These are phyloP conservation scores for Circinella umbellata DNA, from an alignment of 371 early-diverging fungal genomes.

Conservation along the genomic window DNA sequence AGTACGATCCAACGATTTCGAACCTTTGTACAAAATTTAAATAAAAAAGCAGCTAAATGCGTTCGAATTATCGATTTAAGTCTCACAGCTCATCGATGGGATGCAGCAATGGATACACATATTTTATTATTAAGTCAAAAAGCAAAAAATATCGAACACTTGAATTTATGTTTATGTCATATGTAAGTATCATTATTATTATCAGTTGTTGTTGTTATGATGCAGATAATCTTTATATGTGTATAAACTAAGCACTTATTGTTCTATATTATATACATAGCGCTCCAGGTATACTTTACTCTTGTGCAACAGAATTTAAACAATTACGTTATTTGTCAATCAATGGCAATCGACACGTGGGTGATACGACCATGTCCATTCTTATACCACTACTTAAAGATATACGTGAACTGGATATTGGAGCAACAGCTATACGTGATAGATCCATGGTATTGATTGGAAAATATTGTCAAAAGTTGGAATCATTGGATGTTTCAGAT, in stretches of 20 bases:
- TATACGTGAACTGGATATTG: neutral
- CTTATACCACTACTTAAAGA: neutral
- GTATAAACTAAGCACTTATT: too few species aligned
- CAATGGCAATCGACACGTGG: neutral
- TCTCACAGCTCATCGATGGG: neutral
- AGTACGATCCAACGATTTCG: neutral
- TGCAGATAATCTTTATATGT: too few species aligned
- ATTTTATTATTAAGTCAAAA: neutral
- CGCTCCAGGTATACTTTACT: neutral
- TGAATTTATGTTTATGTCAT: conserved; percentile 2
- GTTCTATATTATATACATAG: too few species aligned
- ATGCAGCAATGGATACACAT: neutral
- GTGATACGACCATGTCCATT: neutral
- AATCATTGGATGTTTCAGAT: conserved; percentile 1
- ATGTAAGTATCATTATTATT: neutral
- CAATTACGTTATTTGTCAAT: neutral
- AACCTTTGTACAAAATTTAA: neutral
- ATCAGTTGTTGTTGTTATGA: neutral
- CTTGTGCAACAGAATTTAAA: neutral
- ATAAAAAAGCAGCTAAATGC: neutral
- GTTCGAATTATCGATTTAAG: neutral
- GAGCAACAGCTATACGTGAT: neutral
- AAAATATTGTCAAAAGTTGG: neutral
- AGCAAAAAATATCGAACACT: neutral
- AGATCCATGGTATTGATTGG: neutral